Evolutionary conservation across 345 rosid species (phyloP), one percentile per base, ranked within the genome.

Genomic region (Linum trigynum): DNA sequence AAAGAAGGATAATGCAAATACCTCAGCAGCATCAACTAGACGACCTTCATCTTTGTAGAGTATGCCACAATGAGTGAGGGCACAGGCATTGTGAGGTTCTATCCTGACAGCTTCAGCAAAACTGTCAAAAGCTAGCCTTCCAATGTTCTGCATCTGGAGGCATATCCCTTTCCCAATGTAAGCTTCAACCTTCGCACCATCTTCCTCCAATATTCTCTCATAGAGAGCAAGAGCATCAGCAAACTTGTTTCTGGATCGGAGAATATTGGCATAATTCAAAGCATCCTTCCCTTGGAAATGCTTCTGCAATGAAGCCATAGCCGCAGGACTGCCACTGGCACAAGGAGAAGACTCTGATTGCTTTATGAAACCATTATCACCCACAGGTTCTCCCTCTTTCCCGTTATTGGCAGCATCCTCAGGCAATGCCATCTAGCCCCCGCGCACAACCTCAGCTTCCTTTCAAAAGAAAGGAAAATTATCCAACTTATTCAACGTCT

Each of bases 1-100:
- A 57, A 57, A 6, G 53, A 48, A 55, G n/a, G 40, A 38, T 59
- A 23, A 63, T 35, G 15, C 60, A 59, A 80, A 73, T 77, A 95
- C 99, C 88, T 91, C 99, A 45, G 96, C 92, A 72, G 99, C 92
- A 68, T 95, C 99, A 16, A 83, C 80, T 43, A 95, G 81, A 60
- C 90, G 89, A 42, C 97, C 99, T 73, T 95, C 97, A 64, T 95
- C 99, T 79, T 95, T 95, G 86, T 85, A 85, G 65, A 88, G 77
- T 72, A 95, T 82, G 66, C 99, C 99, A 74, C 88, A 83, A 75
- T 91, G 99, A 2, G 95, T 95, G 65, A 82, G 89, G 74, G 97
- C 97, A 76, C 96, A 87, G 5, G 88, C 97, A 82, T 91, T 91
- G 66, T 85, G 81, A 1, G 96, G 94, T 64, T 95, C 96, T 82